Percentiles rank a stretch among this genome's conserved stretches.
Evolutionary conservation across 345 rosid genomes (phyloP).

Genomic region (Raphanus raphanistrum): DNA sequence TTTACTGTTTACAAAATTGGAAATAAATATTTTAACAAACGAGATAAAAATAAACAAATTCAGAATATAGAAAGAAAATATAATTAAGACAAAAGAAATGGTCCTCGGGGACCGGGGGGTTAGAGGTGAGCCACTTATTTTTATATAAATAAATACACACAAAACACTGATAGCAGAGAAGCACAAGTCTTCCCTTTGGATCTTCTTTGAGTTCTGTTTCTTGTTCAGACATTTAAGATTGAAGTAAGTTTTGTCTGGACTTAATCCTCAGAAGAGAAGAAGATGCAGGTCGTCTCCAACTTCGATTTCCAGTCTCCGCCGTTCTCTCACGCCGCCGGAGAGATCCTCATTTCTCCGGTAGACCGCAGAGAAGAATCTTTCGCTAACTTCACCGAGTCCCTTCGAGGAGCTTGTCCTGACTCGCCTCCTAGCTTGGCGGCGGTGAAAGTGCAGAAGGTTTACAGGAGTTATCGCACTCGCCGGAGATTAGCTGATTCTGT

Average conservation of each 20-base stretch:
- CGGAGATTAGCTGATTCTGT: conserved; percentile 88
- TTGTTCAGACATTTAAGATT: conserved; percentile 2
- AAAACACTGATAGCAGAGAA: neutral
- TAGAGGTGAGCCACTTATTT: neutral
- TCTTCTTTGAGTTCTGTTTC: conserved; percentile 4
- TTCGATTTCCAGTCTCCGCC: conserved; percentile 45
- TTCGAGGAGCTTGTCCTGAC: conserved; percentile 23
- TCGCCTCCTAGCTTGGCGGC: conserved; percentile 47
- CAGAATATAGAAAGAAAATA: neutral
- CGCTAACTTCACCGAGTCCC: neutral
- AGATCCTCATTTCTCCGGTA: conserved; percentile 31
- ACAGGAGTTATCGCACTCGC: conserved; percentile 87
- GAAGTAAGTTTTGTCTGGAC: neutral
- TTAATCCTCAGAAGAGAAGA: neutral
- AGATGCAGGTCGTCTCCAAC: conserved; percentile 52
- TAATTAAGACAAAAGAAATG: neutral
- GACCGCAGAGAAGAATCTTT: conserved; percentile 14
- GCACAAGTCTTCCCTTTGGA: conserved; percentile 7
- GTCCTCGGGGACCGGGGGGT: neutral
- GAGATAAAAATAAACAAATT: neutral
- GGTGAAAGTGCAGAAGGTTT: conserved; percentile 78
- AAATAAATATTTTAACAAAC: neutral
- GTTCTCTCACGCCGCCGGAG: conserved; percentile 37
- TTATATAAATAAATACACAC: conserved; percentile 5
- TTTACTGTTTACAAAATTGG: neutral